Evolutionary conservation across 2,329 filamentous ascomycete genomes (phyloP).

Genomic region (Pseudogymnoascus sp.): DNA sequence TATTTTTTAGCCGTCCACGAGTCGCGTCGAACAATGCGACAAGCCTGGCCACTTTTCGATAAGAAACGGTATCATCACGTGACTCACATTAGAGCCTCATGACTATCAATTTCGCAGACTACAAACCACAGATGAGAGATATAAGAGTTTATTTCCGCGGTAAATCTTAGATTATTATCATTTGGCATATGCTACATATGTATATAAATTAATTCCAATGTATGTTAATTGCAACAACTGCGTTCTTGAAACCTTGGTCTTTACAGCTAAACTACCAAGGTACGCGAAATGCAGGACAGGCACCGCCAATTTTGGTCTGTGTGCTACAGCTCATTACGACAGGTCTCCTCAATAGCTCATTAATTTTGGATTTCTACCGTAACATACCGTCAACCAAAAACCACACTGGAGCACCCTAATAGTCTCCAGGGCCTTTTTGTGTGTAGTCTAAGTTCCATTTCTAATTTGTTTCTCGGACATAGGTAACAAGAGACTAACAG

Average conservation of each 20-base stretch:
- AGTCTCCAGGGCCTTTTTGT: not conserved
- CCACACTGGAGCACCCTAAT: not conserved
- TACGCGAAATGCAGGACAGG: conserved; percentile 5
- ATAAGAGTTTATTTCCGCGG: not conserved
- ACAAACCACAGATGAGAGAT: not conserved
- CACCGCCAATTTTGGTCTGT: not conserved
- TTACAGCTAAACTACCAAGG: not conserved
- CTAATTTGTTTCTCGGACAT: not conserved
- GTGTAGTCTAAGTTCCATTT: not conserved
- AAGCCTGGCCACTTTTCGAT: not conserved
- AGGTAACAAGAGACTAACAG: not conserved
- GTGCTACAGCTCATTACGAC: not conserved
- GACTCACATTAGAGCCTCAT: not conserved
- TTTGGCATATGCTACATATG: not conserved
- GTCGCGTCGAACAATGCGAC: conserved; percentile 6
- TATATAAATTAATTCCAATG: not conserved
- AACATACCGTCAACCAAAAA: not conserved
- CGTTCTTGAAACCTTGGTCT: not conserved
- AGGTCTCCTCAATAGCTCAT: conserved; percentile 1
- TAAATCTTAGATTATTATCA: not conserved
- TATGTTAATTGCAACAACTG: not conserved
- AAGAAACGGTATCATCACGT: conserved; percentile 1
- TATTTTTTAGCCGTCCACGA: not conserved
- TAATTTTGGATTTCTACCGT: not conserved
- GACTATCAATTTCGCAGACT: not conserved